Evolutionary conservation across 371 early-diverging fungal genomes (phyloP).

Genomic region (Mortierella sp.): DNA sequence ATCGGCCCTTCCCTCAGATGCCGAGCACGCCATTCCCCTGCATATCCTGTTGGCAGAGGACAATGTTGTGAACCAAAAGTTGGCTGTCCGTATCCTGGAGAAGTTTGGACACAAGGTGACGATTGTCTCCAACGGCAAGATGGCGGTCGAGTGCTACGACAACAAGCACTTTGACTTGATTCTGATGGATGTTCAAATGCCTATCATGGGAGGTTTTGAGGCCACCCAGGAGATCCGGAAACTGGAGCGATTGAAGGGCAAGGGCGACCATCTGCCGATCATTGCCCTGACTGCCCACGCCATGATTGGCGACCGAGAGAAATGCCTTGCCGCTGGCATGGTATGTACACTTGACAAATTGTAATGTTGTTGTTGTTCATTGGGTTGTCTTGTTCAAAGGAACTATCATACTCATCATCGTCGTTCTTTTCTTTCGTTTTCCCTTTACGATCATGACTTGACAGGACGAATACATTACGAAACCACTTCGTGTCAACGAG

Average conservation of each 20-base stretch:
- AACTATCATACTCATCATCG: neutral
- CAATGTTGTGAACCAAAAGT: slow-evolving; percentile 85
- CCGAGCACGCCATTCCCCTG: slow-evolving; percentile 62
- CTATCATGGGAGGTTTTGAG: slow-evolving; percentile 83
- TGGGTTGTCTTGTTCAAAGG: neutral
- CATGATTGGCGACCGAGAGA: slow-evolving; percentile 87
- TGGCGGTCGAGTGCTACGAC: slow-evolving; percentile 79
- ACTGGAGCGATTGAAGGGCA: slow-evolving; percentile 64
- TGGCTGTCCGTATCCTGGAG: slow-evolving; percentile 81
- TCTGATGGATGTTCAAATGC: slow-evolving; percentile 88
- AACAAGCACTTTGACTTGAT: slow-evolving; percentile 74
- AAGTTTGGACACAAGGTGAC: slow-evolving; percentile 80
- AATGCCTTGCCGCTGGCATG: slow-evolving; percentile 82
- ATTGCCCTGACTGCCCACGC: slow-evolving; percentile 87
- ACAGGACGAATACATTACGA: slow-evolving; percentile 81
- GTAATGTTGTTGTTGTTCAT: neutral
- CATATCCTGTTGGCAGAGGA: slow-evolving; percentile 86
- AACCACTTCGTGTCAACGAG: slow-evolving; percentile 74
- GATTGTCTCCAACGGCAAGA: slow-evolving; percentile 80
- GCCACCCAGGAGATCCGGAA: slow-evolving; percentile 82
- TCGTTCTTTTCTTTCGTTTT: neutral
- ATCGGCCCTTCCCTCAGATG: slow-evolving; percentile 67
- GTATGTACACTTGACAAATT: slow-evolving; percentile 43
- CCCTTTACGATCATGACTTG: too few relatives aligned
- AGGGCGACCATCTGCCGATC: slow-evolving; percentile 71